Evolutionary conservation across 306 rosid species (phyloP), one percentile per base, ranked within the genome.

Genomic region (Quercus berberidifolia): DNA sequence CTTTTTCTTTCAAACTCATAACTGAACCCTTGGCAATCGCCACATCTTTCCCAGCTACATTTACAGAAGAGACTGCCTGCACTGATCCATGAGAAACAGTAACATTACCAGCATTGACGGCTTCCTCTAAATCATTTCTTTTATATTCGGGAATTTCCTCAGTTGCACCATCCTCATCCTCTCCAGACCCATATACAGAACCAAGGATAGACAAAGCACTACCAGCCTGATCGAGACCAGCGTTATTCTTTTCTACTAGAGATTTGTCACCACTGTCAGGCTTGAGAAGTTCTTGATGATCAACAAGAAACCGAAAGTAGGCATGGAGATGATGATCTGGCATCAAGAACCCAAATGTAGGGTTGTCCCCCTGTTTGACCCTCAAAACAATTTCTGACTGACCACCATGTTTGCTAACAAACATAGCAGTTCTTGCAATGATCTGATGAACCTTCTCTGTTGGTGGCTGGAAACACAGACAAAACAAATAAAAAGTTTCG

Each of bases 351-450:
- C 98, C 98, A 86, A 93, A 91, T 56, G 85, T 82, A 63, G 98
- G 97, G 84, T 91, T 93, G 85, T 91, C 94, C 80, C 98, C 98
- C 58, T 91, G 98, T 82, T 91, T 93, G 82, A 93, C 98, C 86
- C 98, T 88, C 88, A 93, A 83, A 82, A 93, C 83, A 75, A 93
- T 91, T 84, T 93, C 98, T 18, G 98, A 88, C 76, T 93, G 98
- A 76, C 91, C 88, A 28, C 98, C 98, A 77, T 93, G 88, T 67
- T 86, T 87, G 79, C 91, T 83, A 58, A 93, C 98, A 81, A 91
- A 93, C 49, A 28, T 64, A 55, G 98, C 97, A 23, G 94, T 93
- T 83, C 93, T 88, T 71, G 94, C 88, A 82, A 93, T 93, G 68
- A 93, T 93, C 88, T 90, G 98, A 85, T 93, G 98, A 26, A 88